Evolutionary conservation across 345 rosid genomes (phyloP), one percentile per base, ranked within the genome.

Genomic region (Rhodamnia argentea): DNA sequence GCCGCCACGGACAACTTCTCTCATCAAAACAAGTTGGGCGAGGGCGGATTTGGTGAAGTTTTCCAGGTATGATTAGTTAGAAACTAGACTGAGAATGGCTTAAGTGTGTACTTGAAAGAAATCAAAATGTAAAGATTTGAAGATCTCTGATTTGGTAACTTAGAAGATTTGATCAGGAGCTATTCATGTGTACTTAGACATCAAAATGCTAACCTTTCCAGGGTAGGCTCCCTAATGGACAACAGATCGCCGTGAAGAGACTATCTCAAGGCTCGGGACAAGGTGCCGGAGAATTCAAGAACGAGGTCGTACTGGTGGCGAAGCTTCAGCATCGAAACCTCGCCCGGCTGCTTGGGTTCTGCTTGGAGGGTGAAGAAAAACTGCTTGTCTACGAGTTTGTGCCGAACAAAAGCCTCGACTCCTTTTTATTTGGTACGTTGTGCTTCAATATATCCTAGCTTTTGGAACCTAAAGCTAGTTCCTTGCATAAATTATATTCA

Each of bases 301-400:
- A 92, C 18, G 96, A 95, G 83, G 92, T 94, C 20, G 42, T 88
- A 7, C 84, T 94, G 27, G 92, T 95, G 27, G 88, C 94, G 0
- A 91, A 90, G 85, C 90, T 95, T 44, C 96, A 95, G 83, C 96
- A 95, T 86, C 84, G 92, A 44, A 94, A 94, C 82, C 90, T 95
- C 44, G 96, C 94, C 60, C 92, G 87, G 50, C 86, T 94, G 60
- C 85, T 92, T 0, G 96, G 98, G 3, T 94, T 94, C 84, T 93
- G 97, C 83, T 83, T 90, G 82, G 90, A 93, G 84, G 89, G 90
- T 64, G 94, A 90, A 51, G 97, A 95, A 64, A 92, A 90, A 64
- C 82, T 94, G 86, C 16, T 94, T 56, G 87, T 94, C 8, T 94
- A 94, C 32, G 95, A 95, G 29, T 93, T 23, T 54, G n/a, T 83